phyloP scores from a whole-genome alignment of 2,329 filamentous ascomycete species.

The Sclerotinia sclerotiorum region DNA sequence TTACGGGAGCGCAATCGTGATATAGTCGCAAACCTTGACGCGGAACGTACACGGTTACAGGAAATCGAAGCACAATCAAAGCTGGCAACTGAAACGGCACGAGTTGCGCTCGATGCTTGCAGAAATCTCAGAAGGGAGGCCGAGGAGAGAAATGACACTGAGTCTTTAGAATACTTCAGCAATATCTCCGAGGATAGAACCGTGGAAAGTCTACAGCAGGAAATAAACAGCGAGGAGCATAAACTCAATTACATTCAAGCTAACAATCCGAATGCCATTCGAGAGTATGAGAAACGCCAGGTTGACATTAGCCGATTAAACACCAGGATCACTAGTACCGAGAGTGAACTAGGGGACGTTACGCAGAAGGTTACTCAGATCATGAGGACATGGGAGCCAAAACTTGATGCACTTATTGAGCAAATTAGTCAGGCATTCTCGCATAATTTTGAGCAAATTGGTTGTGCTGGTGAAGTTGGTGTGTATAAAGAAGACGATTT shows the following conservation, averaged over 20 bases:
- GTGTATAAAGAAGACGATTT: constrained; percentile 92
- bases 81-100: constrained; percentile 42
- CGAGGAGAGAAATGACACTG: constrained; percentile 43
- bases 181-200: constrained; percentile 51
- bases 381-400: constrained; percentile 76
- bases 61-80: constrained; percentile 45
- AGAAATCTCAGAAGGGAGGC: constrained; percentile 38
- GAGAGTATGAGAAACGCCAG: constrained; percentile 73
- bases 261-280: constrained; percentile 71
- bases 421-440: constrained; percentile 89
- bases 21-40: constrained; percentile 54
- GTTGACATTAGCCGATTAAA: constrained; percentile 67
- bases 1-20: constrained; percentile 65
- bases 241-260: constrained; percentile 79
- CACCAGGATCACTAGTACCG: constrained; percentile 56
- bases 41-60: constrained; percentile 45
- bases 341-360: constrained; percentile 55
- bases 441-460: constrained; percentile 91
- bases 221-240: constrained; percentile 72
- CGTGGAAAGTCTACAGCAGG: constrained; percentile 64
- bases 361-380: constrained; percentile 62
- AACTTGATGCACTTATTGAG: constrained; percentile 71
- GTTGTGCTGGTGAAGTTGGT: constrained; percentile 85
- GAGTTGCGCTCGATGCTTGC: constrained; percentile 46
- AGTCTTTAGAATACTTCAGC: constrained; percentile 44